Base-by-base conservation (phyloP, 345 rosid genomes). In the Lenwebbia sp. region DNA sequence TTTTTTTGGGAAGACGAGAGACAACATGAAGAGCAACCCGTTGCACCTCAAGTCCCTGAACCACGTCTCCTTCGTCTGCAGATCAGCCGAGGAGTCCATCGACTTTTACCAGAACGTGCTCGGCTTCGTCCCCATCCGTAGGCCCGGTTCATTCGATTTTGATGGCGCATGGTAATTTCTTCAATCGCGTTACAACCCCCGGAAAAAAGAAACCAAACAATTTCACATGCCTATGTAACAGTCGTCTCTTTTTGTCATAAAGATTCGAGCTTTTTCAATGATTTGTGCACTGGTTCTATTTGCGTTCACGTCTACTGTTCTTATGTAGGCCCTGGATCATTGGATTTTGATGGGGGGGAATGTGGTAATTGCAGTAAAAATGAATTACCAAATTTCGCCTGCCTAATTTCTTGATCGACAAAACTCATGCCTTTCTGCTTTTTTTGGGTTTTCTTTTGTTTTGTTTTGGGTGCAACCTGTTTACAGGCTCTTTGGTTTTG, bases 71-170 rank as follows among this genome's bases (percentile, higher is more conserved):
- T 89, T 93, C 58, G 88, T 93, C 0, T 96, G 98, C 85, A 85
- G 92, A 88, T 95, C 96, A 30, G 88, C 93, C 5, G 92, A 93
- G 52, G 92, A 93, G 84, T 95, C 98, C 86, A 90, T 95, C 33
- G 70, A 88, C 86, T 96, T 96, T 87, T 95, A 96, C 84, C 96
- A 93, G 53, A 85, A 93, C 56, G 88, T 95, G 83, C 94, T 96
- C 84, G 99, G 99, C 8, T 96, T 96, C 83, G 85, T 89, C 33
- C 98, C 96, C 4, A 86, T 96, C 52, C 89, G 95, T 28, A 93
- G 98, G 86, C 99, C 98, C 50, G 92, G 93, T 57, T 95, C 99
- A 22, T 95, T 95, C 65, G 91, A 95, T 85, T 96, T 96, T 52
- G 92, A 92, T 84, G 99, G 99, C 30, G 99, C 99, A 37, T 96